These are phyloP conservation scores for Cylindricascospora bacillispora DNA, from an alignment of 1,139 yeast species.

Conservation along the genomic window DNA sequence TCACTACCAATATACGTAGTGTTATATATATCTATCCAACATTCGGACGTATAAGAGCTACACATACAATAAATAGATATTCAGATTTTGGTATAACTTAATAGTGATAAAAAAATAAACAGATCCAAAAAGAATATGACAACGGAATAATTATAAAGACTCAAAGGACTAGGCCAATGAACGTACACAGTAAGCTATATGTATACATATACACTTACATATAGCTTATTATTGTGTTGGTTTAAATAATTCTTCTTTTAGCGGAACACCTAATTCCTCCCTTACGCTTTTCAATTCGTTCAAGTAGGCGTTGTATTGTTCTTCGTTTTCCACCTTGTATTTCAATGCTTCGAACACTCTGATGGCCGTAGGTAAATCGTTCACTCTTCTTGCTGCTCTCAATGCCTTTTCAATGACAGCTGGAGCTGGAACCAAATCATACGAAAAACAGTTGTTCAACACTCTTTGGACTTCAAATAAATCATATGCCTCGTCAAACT, in stretches of 20 bases:
- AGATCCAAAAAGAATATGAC: too few relatives aligned
- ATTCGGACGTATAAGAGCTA: too few relatives aligned
- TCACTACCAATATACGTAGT: too few relatives aligned
- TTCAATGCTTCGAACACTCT: constrained; percentile 91
- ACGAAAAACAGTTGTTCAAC: constrained; percentile 92
- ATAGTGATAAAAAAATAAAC: too few relatives aligned
- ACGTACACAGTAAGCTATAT: too few relatives aligned
- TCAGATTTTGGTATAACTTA: too few relatives aligned
- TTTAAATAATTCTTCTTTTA: constrained; percentile 78
- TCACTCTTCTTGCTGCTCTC: constrained; percentile 97
- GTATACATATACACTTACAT: too few relatives aligned
- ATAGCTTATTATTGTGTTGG: too few relatives aligned
- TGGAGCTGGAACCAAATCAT: constrained; percentile 98
- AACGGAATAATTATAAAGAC: too few relatives aligned
- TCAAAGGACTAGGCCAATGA: too few relatives aligned
- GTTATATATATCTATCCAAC: too few relatives aligned
- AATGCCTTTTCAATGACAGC: constrained; percentile 90
- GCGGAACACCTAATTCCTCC: constrained; percentile 85
- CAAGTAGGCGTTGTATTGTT: constrained; percentile 89
- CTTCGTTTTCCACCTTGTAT: constrained; percentile 88
- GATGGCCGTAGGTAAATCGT: constrained; percentile 97
- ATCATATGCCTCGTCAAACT: constrained; percentile 96
- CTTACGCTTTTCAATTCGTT: constrained; percentile 89
- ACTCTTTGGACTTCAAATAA: constrained; percentile 91
- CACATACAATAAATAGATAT: too few relatives aligned